phyloP scores from a whole-genome alignment of 441 rosid species.

The Macaranga tanarius region DNA sequence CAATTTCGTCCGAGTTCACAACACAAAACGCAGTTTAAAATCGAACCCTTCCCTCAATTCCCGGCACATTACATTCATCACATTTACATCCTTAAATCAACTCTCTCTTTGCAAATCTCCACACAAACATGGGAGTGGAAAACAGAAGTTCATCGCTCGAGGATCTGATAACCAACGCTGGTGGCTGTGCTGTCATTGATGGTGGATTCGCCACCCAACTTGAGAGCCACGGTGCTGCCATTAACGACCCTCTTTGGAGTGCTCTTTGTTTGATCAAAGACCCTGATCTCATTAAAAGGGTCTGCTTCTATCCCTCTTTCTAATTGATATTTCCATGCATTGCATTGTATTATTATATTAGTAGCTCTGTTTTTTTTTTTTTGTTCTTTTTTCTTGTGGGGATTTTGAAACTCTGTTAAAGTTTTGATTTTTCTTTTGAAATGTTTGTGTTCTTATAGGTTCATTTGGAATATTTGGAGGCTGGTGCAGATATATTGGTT shows the following conservation, averaged over 20 bases:
- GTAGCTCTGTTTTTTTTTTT: neutral
- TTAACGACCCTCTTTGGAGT: constrained; percentile 91
- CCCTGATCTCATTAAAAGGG: constrained; percentile 67
- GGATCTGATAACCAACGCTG: constrained; percentile 58
- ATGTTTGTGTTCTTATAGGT: constrained; percentile 44
- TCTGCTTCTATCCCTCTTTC: constrained; percentile 5
- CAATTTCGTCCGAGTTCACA: constrained; percentile 24
- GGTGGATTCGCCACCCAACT: constrained; percentile 94
- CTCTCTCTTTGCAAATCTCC: neutral
- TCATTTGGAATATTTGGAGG: constrained; percentile 83
- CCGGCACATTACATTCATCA: constrained; percentile 17
- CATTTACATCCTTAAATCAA: neutral
- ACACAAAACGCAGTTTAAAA: neutral
- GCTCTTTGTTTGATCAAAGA: constrained; percentile 74
- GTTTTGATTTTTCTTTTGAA: neutral
- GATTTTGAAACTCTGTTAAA: neutral
- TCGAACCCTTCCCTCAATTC: neutral
- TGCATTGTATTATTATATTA: too few species aligned
- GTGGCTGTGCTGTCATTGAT: constrained; percentile 89
- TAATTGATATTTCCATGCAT: neutral
- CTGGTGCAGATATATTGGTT: constrained; percentile 87
- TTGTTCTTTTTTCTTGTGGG: too few species aligned
- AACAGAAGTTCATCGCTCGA: constrained; percentile 45
- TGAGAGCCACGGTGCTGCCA: constrained; percentile 77
- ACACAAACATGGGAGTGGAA: constrained; percentile 39